Conservation (phyloP, 2,329 filamentous ascomycete species). For the Penicillium janthinellum region DNA sequence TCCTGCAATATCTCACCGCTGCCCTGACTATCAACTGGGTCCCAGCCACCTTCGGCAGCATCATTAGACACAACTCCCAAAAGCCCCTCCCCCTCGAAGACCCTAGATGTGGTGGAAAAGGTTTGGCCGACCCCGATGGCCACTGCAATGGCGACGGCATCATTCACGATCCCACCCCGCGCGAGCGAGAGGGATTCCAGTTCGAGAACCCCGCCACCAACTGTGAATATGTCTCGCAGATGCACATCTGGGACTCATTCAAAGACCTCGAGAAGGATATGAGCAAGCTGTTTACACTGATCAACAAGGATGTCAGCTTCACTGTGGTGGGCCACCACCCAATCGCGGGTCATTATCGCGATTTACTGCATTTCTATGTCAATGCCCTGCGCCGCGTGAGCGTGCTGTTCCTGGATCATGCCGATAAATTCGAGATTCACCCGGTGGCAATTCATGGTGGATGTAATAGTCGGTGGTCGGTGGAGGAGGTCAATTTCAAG, state of each 20-base stretch:
- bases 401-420: constrained; percentile 31
- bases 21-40: constrained; percentile 18
- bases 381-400: constrained; percentile 36
- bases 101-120: constrained; percentile 30
- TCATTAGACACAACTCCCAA: not conserved
- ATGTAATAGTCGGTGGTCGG: constrained; percentile 36
- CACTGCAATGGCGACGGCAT: constrained; percentile 33
- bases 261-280: constrained; percentile 37
- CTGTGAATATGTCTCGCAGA: constrained; percentile 35
- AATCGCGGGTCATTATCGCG: constrained; percentile 35
- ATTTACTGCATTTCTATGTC: constrained; percentile 38
- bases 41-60: constrained; percentile 9
- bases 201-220: constrained; percentile 37
- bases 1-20: constrained; percentile 16
- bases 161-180: constrained; percentile 22
- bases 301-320: constrained; percentile 37
- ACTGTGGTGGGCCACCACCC: constrained; percentile 38
- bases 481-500: constrained; percentile 36
- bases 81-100: constrained; percentile 19
- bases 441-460: constrained; percentile 36
- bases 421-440: constrained; percentile 35
- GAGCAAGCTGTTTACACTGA: constrained; percentile 34
- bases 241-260: constrained; percentile 38
- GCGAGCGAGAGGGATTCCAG: constrained; percentile 31
- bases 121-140: constrained; percentile 29